These are phyloP conservation scores for Gloeopeniophorella convolvens DNA, from an alignment of 768 basidiomycete genomes.

Conservation along the genomic window DNA sequence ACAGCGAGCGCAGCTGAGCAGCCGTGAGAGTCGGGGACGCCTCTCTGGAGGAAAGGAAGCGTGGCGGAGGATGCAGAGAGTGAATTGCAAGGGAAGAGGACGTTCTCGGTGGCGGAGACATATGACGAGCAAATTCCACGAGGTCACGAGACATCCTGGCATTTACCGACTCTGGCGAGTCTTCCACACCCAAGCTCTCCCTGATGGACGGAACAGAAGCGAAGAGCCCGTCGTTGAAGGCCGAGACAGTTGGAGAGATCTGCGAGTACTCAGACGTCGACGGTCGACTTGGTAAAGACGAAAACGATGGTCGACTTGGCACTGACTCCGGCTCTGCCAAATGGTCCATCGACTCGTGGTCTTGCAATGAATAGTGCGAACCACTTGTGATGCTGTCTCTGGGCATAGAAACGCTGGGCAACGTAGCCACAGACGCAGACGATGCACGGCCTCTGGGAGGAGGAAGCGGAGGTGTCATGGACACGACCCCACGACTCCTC, in stretches of 20 bases:
- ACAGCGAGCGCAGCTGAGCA: background rate
- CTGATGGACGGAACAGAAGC: constrained; percentile 17
- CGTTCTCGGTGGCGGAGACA: constrained; percentile 20
- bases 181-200: constrained; percentile 22
- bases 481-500: constrained; percentile 15
- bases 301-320: constrained; percentile 45
- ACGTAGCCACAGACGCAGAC: background rate
- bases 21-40: background rate
- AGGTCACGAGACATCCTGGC: background rate
- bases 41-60: constrained; percentile 7
- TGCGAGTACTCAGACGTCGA: constrained; percentile 66
- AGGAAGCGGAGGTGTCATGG: constrained; percentile 19
- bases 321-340: constrained; percentile 22
- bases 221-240: constrained; percentile 60
- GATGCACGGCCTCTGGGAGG: constrained; percentile 8
- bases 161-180: background rate
- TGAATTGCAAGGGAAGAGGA: constrained; percentile 20
- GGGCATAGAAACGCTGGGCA: background rate
- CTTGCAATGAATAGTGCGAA: constrained; percentile 18
- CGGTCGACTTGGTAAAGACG: constrained; percentile 40
- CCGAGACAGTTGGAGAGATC: constrained; percentile 70
- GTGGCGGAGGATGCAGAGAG: constrained; percentile 17
- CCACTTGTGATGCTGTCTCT: constrained; percentile 20
- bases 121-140: constrained; percentile 11
- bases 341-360: constrained; percentile 5